Evolutionary conservation across 768 basidiomycete species (phyloP), one percentile per base, ranked within the genome.

Genomic region (Leucocoprinus birnbaumii): DNA sequence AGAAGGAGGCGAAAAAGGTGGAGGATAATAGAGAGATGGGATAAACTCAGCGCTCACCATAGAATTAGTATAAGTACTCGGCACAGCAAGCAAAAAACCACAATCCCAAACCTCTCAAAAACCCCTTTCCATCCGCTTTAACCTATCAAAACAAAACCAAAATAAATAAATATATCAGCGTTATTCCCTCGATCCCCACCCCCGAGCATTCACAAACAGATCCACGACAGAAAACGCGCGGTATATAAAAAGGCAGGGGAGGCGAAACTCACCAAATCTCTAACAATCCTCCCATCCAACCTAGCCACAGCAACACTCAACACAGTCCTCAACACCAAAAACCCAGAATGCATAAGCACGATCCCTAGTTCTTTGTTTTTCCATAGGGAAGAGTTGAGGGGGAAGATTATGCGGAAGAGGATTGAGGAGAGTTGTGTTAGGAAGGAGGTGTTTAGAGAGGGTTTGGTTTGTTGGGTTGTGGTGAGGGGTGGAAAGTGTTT

Each of bases 11-110:
- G n/a, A n/a, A n/a, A n/a, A n/a, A n/a, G n/a, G n/a, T 13, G 46
- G 19, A 16, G 19, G 13, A 11, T 31, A 31, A 31, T 11, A 31
- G 11, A 31, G 31, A 31, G 11, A 31, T 31, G 5, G 31, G 31
- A 31, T n/a, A n/a, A n/a, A n/a, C n/a, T n/a, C 5, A 31, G 31
- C 11, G 31, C 31, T 5, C 27, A 91, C 92, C 91, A 98, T 94
- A 1, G 91, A 87, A 65, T 98, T 98, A 0, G 96, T 98, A 66
- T 94, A 94, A 19, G 93, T 94, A 65, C 91, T 93, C 0, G 96
- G 96, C 22, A 98, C 78, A 1, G 94, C 93, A 9, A 98, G 77
- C 9, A 84, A 73, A n/a, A 64, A 95, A 97, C 96, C 96, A 98
- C 52, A 91, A 74, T 0, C 75, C 87, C 1, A 98, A 71, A 1